Percentiles rank a stretch among this genome's conserved stretches.
Evolutionary conservation across 139 green algal genomes (phyloP).

Genomic region (Micractinium conductrix): DNA sequence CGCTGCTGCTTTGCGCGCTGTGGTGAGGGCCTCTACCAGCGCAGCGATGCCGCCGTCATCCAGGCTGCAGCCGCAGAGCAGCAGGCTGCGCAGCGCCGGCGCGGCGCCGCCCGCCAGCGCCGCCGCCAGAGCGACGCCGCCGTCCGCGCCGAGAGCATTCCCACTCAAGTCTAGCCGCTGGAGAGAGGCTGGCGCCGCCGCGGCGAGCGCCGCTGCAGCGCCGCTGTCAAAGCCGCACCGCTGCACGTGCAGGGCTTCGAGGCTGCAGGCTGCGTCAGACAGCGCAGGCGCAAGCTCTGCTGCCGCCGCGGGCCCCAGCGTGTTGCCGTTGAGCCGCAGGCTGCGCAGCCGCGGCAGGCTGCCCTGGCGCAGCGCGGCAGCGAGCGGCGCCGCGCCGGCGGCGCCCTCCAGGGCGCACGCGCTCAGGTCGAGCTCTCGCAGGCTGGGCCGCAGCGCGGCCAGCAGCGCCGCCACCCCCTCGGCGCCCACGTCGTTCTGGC

Average conservation of each 20-base stretch:
- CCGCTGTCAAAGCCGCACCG: not conserved
- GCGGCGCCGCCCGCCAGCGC: not conserved
- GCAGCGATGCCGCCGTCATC: constrained; percentile 1
- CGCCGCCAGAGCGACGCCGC: not conserved
- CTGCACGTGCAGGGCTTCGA: constrained; percentile 17
- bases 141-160: not conserved
- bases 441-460: not conserved
- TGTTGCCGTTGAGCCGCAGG: constrained; percentile 32
- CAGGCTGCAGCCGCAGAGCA: constrained; percentile 15
- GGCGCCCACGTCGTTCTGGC: not conserved
- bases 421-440: constrained; percentile 5
- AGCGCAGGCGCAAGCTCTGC: not conserved
- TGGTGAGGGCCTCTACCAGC: not conserved
- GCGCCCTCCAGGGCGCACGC: constrained; percentile 16
- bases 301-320: not conserved
- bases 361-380: not conserved
- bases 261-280: not conserved
- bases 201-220: not conserved
- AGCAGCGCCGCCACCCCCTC: constrained; percentile 8
- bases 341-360: not conserved
- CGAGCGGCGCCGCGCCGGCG: not conserved
- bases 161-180: not conserved
- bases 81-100: constrained; percentile 3
- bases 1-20: not conserved
- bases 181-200: not conserved